Conservation (phyloP, 2,329 filamentous ascomycete species). For the Epichloe aotearoae region DNA sequence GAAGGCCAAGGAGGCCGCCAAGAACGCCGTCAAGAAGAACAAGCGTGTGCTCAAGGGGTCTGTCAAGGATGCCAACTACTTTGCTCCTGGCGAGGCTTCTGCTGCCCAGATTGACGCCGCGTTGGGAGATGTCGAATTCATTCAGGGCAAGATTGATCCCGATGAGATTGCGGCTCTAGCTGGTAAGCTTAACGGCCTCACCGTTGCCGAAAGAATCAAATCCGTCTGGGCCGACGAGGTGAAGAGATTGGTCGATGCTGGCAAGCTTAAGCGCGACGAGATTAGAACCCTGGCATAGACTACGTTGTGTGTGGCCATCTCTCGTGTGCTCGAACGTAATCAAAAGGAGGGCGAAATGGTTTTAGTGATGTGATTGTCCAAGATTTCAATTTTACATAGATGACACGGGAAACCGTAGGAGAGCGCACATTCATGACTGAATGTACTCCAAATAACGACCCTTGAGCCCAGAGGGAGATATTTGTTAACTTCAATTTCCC, state of each 20-base stretch:
- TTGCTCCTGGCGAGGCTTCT: constrained; percentile 58
- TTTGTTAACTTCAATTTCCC: not conserved
- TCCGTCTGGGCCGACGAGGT: constrained; percentile 65
- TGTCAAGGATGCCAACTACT: constrained; percentile 98
- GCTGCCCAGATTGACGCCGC: constrained; percentile 69
- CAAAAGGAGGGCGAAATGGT: not conserved
- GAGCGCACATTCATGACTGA: not conserved
- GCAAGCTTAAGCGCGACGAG: constrained; percentile 78
- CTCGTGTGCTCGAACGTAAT: not conserved
- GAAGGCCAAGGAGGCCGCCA: constrained; percentile 97
- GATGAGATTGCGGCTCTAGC: constrained; percentile 83
- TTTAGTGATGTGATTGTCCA: not conserved
- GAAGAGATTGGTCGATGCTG: constrained; percentile 62
- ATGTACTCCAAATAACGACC: not conserved
- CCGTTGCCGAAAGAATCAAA: constrained; percentile 77
- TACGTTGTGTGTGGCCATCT: not conserved
- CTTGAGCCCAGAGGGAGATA: not conserved
- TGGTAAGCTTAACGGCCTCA: constrained; percentile 64
- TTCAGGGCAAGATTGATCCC: constrained; percentile 78
- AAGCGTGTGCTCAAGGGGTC: constrained; percentile 90
- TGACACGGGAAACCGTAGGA: not conserved
- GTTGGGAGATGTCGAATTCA: constrained; percentile 69
- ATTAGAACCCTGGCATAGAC: constrained; percentile 46
- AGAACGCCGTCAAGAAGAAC: constrained; percentile 99
- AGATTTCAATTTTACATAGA: not conserved